These are phyloP conservation scores for Ganoderma resinaceum DNA, from an alignment of 1,284 basidiomycete genomes.

Conservation along the genomic window DNA sequence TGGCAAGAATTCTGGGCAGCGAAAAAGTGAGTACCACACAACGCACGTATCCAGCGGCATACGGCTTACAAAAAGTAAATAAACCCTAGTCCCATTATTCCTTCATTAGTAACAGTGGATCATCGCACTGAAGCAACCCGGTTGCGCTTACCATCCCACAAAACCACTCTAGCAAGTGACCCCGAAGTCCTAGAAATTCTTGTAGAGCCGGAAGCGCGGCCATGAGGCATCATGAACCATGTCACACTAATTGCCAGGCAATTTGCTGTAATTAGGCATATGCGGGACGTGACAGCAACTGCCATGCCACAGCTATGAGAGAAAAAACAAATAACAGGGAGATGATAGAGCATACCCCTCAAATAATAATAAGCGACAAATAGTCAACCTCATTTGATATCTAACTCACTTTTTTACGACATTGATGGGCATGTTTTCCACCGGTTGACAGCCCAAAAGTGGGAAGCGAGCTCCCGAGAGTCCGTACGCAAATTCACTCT, in stretches of 20 bases:
- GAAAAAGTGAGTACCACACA: background rate
- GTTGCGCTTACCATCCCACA: background rate
- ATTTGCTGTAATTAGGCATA: background rate
- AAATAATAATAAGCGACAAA: background rate
- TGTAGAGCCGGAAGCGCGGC: background rate
- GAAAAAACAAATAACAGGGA: background rate
- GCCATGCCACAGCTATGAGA: background rate
- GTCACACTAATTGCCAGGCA: background rate
- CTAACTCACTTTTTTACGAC: background rate
- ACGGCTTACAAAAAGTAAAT: constrained; percentile 3
- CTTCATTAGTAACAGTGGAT: background rate
- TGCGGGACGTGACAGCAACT: background rate
- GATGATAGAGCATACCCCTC: background rate
- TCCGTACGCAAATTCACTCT: background rate
- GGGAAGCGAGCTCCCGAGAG: background rate
- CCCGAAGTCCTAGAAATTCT: background rate
- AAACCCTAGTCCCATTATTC: background rate
- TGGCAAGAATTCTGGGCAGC: background rate
- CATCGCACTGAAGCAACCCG: too few species aligned
- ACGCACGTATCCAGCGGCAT: background rate
- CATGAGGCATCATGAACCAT: background rate
- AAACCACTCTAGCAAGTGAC: background rate
- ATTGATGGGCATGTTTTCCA: background rate
- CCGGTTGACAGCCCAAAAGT: background rate
- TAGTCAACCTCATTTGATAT: background rate